Conservation (phyloP, 2,329 filamentous ascomycete species). For the Ilyonectria robusta region DNA sequence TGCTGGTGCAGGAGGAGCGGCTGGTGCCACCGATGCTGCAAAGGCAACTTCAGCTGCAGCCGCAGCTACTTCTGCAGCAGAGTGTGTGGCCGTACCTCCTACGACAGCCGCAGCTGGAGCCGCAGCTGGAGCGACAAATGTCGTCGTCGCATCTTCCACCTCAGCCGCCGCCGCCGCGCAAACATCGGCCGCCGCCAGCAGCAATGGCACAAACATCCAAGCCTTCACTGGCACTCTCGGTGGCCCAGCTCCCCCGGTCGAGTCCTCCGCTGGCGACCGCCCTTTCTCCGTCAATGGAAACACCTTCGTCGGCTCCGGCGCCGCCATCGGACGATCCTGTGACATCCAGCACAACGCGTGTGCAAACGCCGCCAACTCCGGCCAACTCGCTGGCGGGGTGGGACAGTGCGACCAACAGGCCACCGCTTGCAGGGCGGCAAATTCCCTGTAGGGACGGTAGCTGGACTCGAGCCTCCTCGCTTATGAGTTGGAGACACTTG, state of each 20-base stretch:
- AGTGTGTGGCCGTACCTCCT: neutral
- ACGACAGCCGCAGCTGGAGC: slow-evolving; percentile 7
- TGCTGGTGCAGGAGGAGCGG: slow-evolving; percentile 16
- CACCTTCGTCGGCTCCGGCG: slow-evolving; percentile 65
- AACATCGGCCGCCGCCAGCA: slow-evolving; percentile 20
- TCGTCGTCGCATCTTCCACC: slow-evolving; percentile 6
- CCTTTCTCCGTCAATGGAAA: slow-evolving; percentile 68
- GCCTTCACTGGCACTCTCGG: slow-evolving; percentile 61
- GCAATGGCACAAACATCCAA: slow-evolving; percentile 57
- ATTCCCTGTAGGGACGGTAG: slow-evolving; percentile 9
- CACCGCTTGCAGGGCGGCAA: slow-evolving; percentile 24
- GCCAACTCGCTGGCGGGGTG: slow-evolving; percentile 46
- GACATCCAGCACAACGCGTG: slow-evolving; percentile 66
- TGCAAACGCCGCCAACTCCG: slow-evolving; percentile 63
- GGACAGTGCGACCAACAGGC: slow-evolving; percentile 29
- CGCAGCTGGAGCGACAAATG: slow-evolving; percentile 4
- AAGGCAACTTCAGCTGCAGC: neutral
- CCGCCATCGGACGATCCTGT: slow-evolving; percentile 64
- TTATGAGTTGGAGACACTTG: too few species aligned
- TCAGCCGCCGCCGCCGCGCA: slow-evolving; percentile 11
- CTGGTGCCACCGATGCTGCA: slow-evolving; percentile 3
- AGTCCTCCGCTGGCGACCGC: slow-evolving; percentile 53
- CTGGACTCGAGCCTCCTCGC: too few species aligned
- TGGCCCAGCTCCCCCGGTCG: slow-evolving; percentile 59
- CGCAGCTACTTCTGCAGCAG: slow-evolving; percentile 2